Base-by-base conservation (phyloP, 2,329 filamentous ascomycete species). In the Hymenotorrendiella dingleyae region DNA sequence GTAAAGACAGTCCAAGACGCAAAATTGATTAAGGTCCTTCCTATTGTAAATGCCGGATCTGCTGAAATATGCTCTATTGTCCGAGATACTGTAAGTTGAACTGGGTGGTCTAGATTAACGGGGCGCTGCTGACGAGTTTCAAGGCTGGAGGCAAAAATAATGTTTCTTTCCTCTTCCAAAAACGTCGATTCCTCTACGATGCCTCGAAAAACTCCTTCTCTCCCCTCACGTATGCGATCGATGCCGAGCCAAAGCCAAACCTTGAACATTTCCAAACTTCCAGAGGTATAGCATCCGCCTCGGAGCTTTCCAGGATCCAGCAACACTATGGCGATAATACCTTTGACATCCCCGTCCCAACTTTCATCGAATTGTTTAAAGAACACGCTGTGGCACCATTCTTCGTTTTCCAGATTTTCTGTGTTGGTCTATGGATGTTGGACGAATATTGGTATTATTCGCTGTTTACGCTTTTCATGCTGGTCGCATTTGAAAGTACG, bases 391-490 rank as follows among this genome's bases (percentile, higher is more conserved):
- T 98, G 17, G 94, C 94, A 17, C 93, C 93, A 4, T 98, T 98
- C 73, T 98, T 98, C 67, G 90, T 98, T 50, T 98, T 98, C 70
- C 93, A 98, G 72, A 75, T 98, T 48, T 98, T 98, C 72, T 98
- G 94, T 58, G 93, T 98, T 45, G 94, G 93, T 12, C 71, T 98
- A 48, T 98, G 93, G 93, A 87, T 97, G 82, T 71, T 98, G 62
- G 93, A 98, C 62, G 94, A 98, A 68, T 98, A 97, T 69, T 98
- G 94, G 93, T 98, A 98, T 72, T 98, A 98, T 70, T 97, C 93
- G 48, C 78, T 98, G 16, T 98, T 98, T 67, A 98, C 94, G 1
- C 81, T 98, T 17, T 90, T 97, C 70, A 98, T 98, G 94, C 79
- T 98, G 43, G 88, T 98, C 54, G 83, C 80, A 46, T 98, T 98